Percentiles rank a stretch among this genome's conserved stretches.
Evolutionary conservation across 2,329 filamentous ascomycete genomes (phyloP).

Genomic region (Aspergillus oerlinghausenensis): DNA sequence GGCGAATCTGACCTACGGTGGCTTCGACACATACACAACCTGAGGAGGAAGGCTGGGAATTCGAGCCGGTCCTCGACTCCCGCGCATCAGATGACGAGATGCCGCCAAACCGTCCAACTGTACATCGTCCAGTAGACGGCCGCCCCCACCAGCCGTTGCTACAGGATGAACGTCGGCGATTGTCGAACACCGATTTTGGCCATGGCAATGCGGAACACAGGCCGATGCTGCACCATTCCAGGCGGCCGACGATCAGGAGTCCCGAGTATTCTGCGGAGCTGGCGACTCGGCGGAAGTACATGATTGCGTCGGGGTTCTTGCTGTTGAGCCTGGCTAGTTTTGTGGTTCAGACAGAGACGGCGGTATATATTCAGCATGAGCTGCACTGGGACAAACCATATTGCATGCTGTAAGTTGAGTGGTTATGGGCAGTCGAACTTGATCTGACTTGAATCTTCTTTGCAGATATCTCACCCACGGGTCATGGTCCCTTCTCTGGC

Average conservation of each 20-base stretch:
- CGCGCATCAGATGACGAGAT: slow-evolving; percentile 43
- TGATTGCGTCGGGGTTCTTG: slow-evolving; percentile 80
- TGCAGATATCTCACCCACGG: slow-evolving; percentile 80
- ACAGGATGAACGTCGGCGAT: slow-evolving; percentile 42
- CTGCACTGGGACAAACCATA: slow-evolving; percentile 97
- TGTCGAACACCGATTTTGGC: slow-evolving; percentile 26
- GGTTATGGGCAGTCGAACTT: background rate
- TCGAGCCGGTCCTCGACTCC: slow-evolving; percentile 34
- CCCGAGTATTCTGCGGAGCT: slow-evolving; percentile 60
- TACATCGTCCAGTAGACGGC: slow-evolving; percentile 46
- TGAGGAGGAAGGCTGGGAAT: slow-evolving; percentile 23
- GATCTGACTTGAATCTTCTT: background rate
- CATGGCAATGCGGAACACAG: slow-evolving; percentile 30
- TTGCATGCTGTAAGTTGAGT: slow-evolving; percentile 75
- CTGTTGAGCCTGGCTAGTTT: slow-evolving; percentile 80
- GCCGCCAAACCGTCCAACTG: slow-evolving; percentile 42
- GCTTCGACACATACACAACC: slow-evolving; percentile 27
- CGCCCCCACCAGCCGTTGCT: slow-evolving; percentile 53
- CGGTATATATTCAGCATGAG: slow-evolving; percentile 88
- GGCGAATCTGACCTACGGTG: slow-evolving; percentile 20
- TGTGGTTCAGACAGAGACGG: slow-evolving; percentile 91
- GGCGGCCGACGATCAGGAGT: slow-evolving; percentile 68
- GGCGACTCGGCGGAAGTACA: slow-evolving; percentile 76
- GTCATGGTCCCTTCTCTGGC: slow-evolving; percentile 89
- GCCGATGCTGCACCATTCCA: slow-evolving; percentile 42